Percentiles rank a stretch among this genome's conserved stretches.
Conservation (phyloP, 2,329 filamentous ascomycete genomes). For the Chalaropsis thielavioides region DNA sequence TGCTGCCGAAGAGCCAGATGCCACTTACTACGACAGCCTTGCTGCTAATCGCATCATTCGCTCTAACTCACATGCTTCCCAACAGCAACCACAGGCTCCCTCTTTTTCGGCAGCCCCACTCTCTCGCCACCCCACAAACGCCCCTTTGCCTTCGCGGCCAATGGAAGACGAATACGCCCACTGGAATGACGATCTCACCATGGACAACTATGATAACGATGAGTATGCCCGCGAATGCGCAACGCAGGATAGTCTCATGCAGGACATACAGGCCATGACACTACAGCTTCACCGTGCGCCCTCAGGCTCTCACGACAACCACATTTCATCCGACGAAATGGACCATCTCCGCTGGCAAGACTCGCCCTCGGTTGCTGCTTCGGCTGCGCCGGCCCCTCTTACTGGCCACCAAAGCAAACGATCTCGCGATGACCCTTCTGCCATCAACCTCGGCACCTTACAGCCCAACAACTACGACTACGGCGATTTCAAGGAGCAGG, state of each 20-base stretch:
- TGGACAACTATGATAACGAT: constrained; percentile 20
- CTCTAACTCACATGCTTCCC: constrained; percentile 37
- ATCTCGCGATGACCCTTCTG: not conserved
- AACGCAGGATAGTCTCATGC: constrained; percentile 40
- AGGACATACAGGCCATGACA: constrained; percentile 37
- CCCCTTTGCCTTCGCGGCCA: constrained; percentile 42
- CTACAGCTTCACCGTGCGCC: constrained; percentile 25
- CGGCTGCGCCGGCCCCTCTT: constrained; percentile 5
- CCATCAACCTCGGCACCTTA: not conserved
- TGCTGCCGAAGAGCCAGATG: constrained; percentile 27
- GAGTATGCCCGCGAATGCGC: constrained; percentile 27
- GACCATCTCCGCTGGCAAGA: constrained; percentile 36
- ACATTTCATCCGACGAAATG: constrained; percentile 32
- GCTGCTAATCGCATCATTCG: constrained; percentile 31
- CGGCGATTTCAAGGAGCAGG: not conserved
- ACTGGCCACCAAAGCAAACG: not conserved
- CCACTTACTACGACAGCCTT: constrained; percentile 20
- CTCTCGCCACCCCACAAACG: constrained; percentile 40
- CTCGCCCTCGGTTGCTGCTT: constrained; percentile 34
- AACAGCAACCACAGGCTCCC: constrained; percentile 23
- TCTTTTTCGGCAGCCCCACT: constrained; percentile 28
- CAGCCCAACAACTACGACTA: not conserved
- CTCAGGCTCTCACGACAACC: constrained; percentile 29
- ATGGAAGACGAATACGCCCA: constrained; percentile 32
- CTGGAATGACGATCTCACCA: constrained; percentile 29